Percentiles rank a stretch among this genome's conserved stretches.
These are phyloP conservation scores for Pholiota adiposa DNA, from an alignment of 1,284 basidiomycete species.

Conservation along the genomic window DNA sequence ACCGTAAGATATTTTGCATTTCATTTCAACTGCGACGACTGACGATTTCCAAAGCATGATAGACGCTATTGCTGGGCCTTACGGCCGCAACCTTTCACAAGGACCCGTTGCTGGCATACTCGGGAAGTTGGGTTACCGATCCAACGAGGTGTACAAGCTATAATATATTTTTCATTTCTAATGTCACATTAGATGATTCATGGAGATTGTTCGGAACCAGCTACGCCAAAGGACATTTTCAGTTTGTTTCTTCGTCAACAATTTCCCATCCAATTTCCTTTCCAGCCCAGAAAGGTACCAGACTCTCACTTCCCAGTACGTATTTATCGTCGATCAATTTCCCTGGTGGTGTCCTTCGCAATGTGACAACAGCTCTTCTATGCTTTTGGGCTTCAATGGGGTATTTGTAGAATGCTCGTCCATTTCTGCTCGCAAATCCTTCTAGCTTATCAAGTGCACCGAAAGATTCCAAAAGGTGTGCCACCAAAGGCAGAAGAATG, in stretches of 20 bases:
- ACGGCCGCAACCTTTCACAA: constrained; percentile 76
- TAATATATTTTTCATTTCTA: too few relatives aligned
- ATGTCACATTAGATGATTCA: too few relatives aligned
- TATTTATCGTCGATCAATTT: constrained; percentile 59
- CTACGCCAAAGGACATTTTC: neutral
- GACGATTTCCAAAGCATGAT: constrained; percentile 63
- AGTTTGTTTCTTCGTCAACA: constrained; percentile 26
- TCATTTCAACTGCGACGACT: neutral
- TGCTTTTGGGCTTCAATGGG: constrained; percentile 33
- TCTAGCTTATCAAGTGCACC: constrained; percentile 82
- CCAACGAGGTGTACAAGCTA: constrained; percentile 73
- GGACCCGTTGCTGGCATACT: constrained; percentile 73
- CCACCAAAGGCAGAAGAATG: constrained; percentile 86
- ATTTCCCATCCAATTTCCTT: constrained; percentile 86
- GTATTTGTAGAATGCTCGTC: constrained; percentile 80
- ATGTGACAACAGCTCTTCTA: constrained; percentile 33
- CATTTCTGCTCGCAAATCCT: constrained; percentile 78
- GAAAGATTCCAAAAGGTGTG: constrained; percentile 85
- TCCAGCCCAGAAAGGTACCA: constrained; percentile 94
- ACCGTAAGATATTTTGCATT: constrained; percentile 49
- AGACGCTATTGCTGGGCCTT: constrained; percentile 72
- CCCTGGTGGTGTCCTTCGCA: constrained; percentile 36
- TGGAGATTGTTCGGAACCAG: neutral
- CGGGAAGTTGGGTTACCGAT: constrained; percentile 62
- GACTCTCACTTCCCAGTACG: constrained; percentile 54